Base-by-base conservation (phyloP, 1,284 basidiomycete species). In the Exobasidium cylindrosporum region DNA sequence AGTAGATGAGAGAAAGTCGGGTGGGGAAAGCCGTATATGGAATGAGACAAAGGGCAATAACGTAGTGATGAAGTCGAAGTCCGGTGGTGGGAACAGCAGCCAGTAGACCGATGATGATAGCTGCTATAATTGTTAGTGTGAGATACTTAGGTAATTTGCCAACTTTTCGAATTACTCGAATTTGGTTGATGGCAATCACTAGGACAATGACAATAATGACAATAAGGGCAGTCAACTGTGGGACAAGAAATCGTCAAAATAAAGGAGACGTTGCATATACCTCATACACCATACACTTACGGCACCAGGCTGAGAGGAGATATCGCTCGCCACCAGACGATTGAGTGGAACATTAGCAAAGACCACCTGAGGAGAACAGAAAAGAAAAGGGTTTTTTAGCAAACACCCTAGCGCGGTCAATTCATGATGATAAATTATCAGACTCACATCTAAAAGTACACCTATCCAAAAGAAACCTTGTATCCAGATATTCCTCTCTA, bases 1-100 rank as follows among this genome's bases (percentile, higher is more conserved):
- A 29, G 21, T 60, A 58, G 4, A 47, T 47, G 28, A 58, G 35
- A 30, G 45, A 90, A 26, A 88, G 81, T 35, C 90, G 84, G 21
- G 90, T 93, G 0, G 89, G 89, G 74, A 91, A 91, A 1, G 86
- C 90, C 11, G 89, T 90, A 2, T 86, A 87, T 24, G 90, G 89
- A 40, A 92, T 84, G 61, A 92, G 83, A 6, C 85, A 84, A 76
- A 92, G 87, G 0, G 87, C 86, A 53, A 89, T 82, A 64, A 92
- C 86, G 73, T 91, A 91, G 58, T 76, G 67, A 60, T 72, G 72
- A 30, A 82, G 57, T 1, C 76, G 65, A 7, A 82, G 65, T 5
- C 72, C 86, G 10, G 75, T 73, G 11, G 63, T 65, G 2, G 91
- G 91, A 29, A 93, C 82, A 49, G 86, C 83, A 0, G 88, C 85